These are phyloP conservation scores for Ustilago lituana DNA, from an alignment of 1,284 basidiomycete species.

Conservation along the genomic window DNA sequence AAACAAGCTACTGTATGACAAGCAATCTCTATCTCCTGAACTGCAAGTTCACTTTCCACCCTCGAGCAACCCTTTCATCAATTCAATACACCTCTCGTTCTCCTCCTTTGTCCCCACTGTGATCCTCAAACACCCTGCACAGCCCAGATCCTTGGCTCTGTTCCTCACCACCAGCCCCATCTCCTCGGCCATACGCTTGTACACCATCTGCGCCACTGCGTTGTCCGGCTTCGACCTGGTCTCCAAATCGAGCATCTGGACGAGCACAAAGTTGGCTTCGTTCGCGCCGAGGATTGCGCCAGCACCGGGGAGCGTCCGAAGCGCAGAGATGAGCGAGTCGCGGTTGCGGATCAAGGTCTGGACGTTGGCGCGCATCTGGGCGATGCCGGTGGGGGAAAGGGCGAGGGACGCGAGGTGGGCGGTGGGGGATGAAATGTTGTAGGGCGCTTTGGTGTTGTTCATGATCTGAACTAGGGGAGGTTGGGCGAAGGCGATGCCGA, in stretches of 20 bases:
- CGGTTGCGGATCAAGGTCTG: constrained; percentile 75
- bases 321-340: constrained; percentile 70
- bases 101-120: constrained; percentile 89
- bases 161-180: constrained; percentile 89
- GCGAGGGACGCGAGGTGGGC: constrained; percentile 84
- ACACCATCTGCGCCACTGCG: constrained; percentile 76
- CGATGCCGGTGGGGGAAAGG: constrained; percentile 75
- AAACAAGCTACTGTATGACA: too few relatives aligned
- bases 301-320: constrained; percentile 71
- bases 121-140: constrained; percentile 85
- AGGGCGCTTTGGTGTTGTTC: constrained; percentile 95
- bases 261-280: constrained; percentile 90
- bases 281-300: constrained; percentile 81
- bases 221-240: constrained; percentile 74
- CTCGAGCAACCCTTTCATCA: constrained; percentile 55
- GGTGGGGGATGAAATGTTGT: constrained; percentile 92
- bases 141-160: constrained; percentile 86
- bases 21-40: too few relatives aligned
- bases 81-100: constrained; percentile 60
- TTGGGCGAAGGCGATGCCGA: constrained; percentile 89
- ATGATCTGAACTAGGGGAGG: constrained; percentile 90
- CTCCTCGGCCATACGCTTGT: constrained; percentile 84
- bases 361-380: constrained; percentile 76
- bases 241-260: constrained; percentile 75
- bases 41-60: constrained; percentile 7